A percentile compares a stretch with the other conserved stretches of the same genome.
These are phyloP conservation scores for Streptanthus diversifolius DNA, from an alignment of 345 rosid genomes.

Conservation along the genomic window DNA sequence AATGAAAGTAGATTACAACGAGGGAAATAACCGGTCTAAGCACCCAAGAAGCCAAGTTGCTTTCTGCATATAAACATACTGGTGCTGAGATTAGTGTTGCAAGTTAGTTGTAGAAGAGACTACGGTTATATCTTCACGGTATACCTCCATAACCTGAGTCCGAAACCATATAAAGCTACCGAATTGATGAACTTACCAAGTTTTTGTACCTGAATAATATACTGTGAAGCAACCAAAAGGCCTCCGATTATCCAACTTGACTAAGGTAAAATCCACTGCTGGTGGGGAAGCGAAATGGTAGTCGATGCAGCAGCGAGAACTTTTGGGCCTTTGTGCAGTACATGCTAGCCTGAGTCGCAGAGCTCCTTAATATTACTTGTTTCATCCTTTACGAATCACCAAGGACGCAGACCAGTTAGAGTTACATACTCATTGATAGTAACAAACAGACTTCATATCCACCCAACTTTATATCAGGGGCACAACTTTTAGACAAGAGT, in stretches of 20 bases:
- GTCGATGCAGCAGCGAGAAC: conserved; percentile 1
- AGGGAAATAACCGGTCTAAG: too few relatives aligned
- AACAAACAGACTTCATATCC: not conserved
- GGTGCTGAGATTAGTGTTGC: too few relatives aligned
- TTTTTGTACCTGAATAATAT: conserved; percentile 26
- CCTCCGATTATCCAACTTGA: conserved; percentile 31
- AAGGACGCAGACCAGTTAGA: not conserved
- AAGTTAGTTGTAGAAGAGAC: too few relatives aligned
- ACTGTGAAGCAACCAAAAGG: conserved; percentile 22
- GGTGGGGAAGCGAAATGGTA: not conserved
- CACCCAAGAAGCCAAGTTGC: too few relatives aligned
- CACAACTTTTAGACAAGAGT: not conserved
- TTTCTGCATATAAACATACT: too few relatives aligned
- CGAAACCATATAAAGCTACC: conserved; percentile 3
- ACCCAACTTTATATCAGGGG: too few relatives aligned
- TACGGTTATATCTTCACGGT: conserved; percentile 37
- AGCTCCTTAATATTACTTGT: conserved; percentile 24
- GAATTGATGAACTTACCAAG: not conserved
- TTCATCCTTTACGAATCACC: conserved; percentile 13
- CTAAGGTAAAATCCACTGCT: not conserved
- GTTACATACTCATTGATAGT: not conserved
- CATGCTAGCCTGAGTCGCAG: conserved; percentile 27
- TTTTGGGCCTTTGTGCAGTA: conserved; percentile 29
- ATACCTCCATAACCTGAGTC: conserved; percentile 42
- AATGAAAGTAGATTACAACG: too few relatives aligned